Base-by-base conservation (phyloP, 768 basidiomycete genomes). In the Kwoniella pini region DNA sequence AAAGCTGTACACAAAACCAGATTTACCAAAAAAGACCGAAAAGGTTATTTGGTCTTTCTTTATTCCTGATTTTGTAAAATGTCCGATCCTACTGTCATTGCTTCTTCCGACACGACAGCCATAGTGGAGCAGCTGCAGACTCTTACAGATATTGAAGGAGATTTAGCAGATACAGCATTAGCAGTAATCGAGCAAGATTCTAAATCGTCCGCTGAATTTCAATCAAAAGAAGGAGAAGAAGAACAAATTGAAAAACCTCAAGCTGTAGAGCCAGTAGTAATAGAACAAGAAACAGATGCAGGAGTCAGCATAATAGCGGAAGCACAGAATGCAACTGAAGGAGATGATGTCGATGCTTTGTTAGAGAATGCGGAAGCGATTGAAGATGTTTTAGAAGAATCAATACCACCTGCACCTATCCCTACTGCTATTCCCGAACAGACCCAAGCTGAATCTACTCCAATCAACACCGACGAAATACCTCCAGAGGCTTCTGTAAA, bases 91-190 rank as follows among this genome's bases (percentile, higher is more conserved):
- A 10, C 9, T 17, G 40, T 42, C n/a, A 12, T 17, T 11, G 5
- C 40, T 42, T 42, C n/a, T 50, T 31, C 38, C 55, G 60, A 60
- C 39, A 56, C 67, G 30, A 24, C 48, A 4, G 57, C 39, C 28
- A 69, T 69, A 33, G 55, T 72, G 44, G 40, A 67, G 30, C 62
- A 68, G 54, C 45, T 74, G 62, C 63, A 74, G 54, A 56, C 50
- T 21, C 66, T 74, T 21, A 69, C 63, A 54, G 65, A 74, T 49
- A 69, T 74, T 56, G 72, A 74, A 51, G 62, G 48, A 21, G 72
- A 71, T 53, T 60, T 74, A 3, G 72, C 72, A 43, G 65, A 74
- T 27, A 63, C 69, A 21, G 69, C 69, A 44, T 24, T 68, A 6
- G 65, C 65, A 11, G 70, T 71, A 6, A 30, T 51, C 61, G 63